phyloP scores from a whole-genome alignment of 2,329 filamentous ascomycete species.

The Orbilia brochopaga region DNA sequence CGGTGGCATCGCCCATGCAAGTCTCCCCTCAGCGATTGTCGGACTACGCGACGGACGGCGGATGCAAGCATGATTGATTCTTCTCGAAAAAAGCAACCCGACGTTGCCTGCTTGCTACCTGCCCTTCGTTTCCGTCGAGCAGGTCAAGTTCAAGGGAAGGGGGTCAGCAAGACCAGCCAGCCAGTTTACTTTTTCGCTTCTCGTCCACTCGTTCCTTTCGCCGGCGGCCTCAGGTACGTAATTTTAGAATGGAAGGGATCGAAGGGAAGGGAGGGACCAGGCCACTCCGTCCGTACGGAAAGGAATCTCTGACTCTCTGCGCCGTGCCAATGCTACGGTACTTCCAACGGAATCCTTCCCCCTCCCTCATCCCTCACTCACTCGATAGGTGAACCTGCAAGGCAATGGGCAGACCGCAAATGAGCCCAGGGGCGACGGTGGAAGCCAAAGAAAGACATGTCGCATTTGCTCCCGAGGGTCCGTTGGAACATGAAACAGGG shows the following conservation, averaged over 20 bases:
- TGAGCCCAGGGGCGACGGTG: slow-evolving; percentile 2
- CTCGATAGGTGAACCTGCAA: too few species aligned
- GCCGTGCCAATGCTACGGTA: neutral
- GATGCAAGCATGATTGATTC: slow-evolving; percentile 8
- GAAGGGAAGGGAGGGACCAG: too few species aligned
- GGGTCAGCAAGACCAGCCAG: neutral
- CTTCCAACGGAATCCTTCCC: neutral
- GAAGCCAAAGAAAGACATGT: slow-evolving; percentile 3
- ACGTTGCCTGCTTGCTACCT: neutral
- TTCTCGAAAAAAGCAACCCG: slow-evolving; percentile 10
- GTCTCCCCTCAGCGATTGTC: slow-evolving; percentile 6
- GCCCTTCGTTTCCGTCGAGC: neutral
- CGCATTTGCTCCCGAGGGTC: neutral
- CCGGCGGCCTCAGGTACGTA: slow-evolving; percentile 2
- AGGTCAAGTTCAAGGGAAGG: slow-evolving; percentile 1
- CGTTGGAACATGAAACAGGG: slow-evolving; percentile 2
- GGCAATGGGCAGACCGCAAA: neutral
- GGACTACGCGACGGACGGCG: slow-evolving; percentile 34
- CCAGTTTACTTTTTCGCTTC: neutral
- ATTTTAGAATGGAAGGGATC: neutral
- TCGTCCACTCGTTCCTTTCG: neutral
- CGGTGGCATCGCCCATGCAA: slow-evolving; percentile 10
- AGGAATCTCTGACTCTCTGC: neutral
- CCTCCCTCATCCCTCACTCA: too few species aligned
- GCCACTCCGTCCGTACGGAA: too few species aligned